Evolutionary conservation across 768 basidiomycete species (phyloP), one percentile per base, ranked within the genome.

Genomic region (Vishniacozyma victoriae): DNA sequence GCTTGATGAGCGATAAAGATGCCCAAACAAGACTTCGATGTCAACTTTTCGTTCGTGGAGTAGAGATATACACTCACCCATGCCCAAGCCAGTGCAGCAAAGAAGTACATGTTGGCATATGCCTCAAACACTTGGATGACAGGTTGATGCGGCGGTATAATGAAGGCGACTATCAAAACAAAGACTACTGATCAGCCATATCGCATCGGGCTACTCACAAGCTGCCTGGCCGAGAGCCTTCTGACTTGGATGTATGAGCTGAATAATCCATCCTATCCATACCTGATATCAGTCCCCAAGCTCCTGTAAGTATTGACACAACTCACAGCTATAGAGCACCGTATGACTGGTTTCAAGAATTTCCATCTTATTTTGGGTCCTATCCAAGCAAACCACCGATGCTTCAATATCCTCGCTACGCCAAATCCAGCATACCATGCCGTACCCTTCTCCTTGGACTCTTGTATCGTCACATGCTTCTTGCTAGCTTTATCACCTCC

Each of bases 201-300:
- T 3, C 41, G 37, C 4, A 25, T 19, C 13, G 35, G 41, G 19
- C 31, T 20, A 46, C 64, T 59, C 22, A 66, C 64, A 67, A 25
- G 65, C 67, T 14, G 69, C 64, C 27, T 71, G 52, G 18, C 69
- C 69, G 12, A 69, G 35, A 2, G 50, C 52, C 15, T 40, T 25
- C 35, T 69, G 55, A 2, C 46, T 48, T 1, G 58, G 60, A 6
- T 51, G 49, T 20, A 69, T 62, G 2, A 71, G 50, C 9, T 59
- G 54, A 12, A 71, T 37, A 3, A 71, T 22, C 11, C 66, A 41
- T 15, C 69, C 67, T 5, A 71, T 39, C 69, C 69, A 71, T 13
- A 59, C 59, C 67, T 69, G 40, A n/a, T 11, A 46, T 49, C 41
- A 52, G n/a, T n/a, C 7, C 19, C 2, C 11, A 26, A 23, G 15